These are phyloP conservation scores for Nicotiana otophora DNA, from an alignment of 257 asterid genomes.

Conservation along the genomic window DNA sequence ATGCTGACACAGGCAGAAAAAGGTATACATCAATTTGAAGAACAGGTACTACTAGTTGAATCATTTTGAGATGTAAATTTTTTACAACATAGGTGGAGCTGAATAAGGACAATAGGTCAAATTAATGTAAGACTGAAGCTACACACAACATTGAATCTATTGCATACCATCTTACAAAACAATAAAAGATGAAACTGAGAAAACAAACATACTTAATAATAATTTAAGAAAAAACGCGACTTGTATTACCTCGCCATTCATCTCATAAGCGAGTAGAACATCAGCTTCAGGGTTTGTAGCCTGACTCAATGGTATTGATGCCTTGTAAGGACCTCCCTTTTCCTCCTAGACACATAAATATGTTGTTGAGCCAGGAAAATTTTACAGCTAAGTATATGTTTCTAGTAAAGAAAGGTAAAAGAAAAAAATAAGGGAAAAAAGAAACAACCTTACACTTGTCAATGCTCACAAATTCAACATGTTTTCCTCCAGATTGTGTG, in stretches of 20 bases:
- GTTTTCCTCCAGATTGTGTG: constrained; percentile 72
- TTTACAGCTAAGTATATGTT: neutral
- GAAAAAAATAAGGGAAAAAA: neutral
- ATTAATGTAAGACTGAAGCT: neutral
- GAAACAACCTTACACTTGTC: constrained; percentile 80
- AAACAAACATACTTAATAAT: neutral
- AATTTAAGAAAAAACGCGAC: neutral
- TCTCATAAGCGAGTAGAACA: constrained; percentile 92
- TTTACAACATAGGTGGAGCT: neutral
- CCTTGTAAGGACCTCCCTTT: constrained; percentile 96
- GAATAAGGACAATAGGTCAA: neutral
- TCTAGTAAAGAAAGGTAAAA: constrained; percentile 2
- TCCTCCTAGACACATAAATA: constrained; percentile 57
- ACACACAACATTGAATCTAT: neutral
- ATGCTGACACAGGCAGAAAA: neutral
- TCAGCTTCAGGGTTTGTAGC: constrained; percentile 94
- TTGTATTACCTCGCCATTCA: constrained; percentile 85
- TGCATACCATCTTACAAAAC: neutral
- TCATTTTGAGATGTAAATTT: neutral
- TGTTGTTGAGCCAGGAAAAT: neutral
- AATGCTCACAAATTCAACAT: constrained; percentile 92
- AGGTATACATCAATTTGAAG: neutral
- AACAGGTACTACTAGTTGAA: neutral
- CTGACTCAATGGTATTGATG: constrained; percentile 80
- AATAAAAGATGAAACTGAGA: neutral